A percentile compares a stretch with the other conserved stretches of the same genome.
These are phyloP conservation scores for Aspergillus nomiae DNA, from an alignment of 2,329 filamentous ascomycete species.

Conservation along the genomic window DNA sequence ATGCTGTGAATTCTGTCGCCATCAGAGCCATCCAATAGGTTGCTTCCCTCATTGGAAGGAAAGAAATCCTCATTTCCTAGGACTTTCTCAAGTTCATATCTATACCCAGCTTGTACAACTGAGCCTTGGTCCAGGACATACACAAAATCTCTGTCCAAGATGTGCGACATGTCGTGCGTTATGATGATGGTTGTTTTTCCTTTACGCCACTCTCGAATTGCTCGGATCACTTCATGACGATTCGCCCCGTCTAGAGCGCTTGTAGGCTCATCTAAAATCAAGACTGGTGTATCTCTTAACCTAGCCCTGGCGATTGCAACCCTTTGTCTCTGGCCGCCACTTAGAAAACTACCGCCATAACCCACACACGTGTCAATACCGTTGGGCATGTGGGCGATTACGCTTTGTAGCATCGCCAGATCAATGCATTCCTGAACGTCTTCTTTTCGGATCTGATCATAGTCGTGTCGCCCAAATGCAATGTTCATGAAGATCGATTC, in stretches of 20 bases:
- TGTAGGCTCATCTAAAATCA: slow-evolving; percentile 87
- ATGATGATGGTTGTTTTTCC: slow-evolving; percentile 90
- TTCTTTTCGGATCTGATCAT: slow-evolving; percentile 50
- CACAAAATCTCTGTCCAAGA: slow-evolving; percentile 71
- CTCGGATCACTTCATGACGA: slow-evolving; percentile 68
- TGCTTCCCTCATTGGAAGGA: background rate
- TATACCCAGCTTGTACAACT: slow-evolving; percentile 70
- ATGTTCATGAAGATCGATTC: slow-evolving; percentile 80
- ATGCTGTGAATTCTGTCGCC: background rate
- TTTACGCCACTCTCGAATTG: slow-evolving; percentile 73
- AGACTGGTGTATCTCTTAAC: slow-evolving; percentile 73
- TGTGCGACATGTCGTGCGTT: slow-evolving; percentile 83
- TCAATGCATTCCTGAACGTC: slow-evolving; percentile 65
- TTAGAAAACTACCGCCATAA: slow-evolving; percentile 68
- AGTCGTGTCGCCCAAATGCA: slow-evolving; percentile 64
- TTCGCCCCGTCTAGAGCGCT: slow-evolving; percentile 80
- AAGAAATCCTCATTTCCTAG: slow-evolving; percentile 28
- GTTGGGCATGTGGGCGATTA: slow-evolving; percentile 66
- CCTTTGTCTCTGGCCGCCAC: slow-evolving; percentile 82
- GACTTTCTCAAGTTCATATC: slow-evolving; percentile 53
- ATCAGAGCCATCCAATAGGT: background rate
- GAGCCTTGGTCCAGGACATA: slow-evolving; percentile 74
- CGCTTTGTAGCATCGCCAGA: slow-evolving; percentile 68
- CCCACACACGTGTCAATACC: slow-evolving; percentile 75
- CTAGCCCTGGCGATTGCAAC: slow-evolving; percentile 78